phyloP scores from a whole-genome alignment of 1,284 basidiomycete genomes.

The Puccinia coronata region DNA sequence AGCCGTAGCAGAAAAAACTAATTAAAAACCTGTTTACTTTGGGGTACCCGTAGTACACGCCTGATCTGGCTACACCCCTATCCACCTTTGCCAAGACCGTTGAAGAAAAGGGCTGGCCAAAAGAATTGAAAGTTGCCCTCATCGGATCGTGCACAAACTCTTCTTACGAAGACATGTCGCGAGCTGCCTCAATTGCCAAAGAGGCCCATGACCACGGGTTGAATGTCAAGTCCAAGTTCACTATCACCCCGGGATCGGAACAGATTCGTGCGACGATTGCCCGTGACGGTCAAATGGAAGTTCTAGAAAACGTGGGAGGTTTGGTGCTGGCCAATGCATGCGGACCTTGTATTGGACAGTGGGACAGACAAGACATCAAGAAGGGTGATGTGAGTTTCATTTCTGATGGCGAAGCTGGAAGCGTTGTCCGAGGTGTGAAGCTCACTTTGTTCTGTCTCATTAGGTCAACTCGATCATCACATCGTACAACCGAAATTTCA shows the following conservation, averaged over 20 bases:
- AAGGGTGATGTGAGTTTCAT: constrained; percentile 96
- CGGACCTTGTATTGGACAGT: constrained; percentile 98
- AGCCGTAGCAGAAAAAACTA: neutral
- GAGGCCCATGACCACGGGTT: constrained; percentile 86
- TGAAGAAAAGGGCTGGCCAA: constrained; percentile 94
- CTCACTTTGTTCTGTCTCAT: neutral
- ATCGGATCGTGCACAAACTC: constrained; percentile 99
- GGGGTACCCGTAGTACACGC: constrained; percentile 74
- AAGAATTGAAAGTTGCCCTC: constrained; percentile 92
- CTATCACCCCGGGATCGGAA: constrained; percentile 96
- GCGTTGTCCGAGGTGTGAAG: neutral
- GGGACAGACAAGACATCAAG: constrained; percentile 94
- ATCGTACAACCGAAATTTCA: constrained; percentile 99
- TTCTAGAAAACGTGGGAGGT: constrained; percentile 84
- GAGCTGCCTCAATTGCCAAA: constrained; percentile 87
- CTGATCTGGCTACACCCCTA: constrained; percentile 64
- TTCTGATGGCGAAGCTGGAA: constrained; percentile 54
- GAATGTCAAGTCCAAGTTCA: constrained; percentile 88
- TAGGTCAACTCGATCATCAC: constrained; percentile 70
- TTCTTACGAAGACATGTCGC: constrained; percentile 99
- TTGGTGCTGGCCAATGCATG: constrained; percentile 97
- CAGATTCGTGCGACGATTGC: constrained; percentile 97
- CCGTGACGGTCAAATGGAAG: constrained; percentile 88
- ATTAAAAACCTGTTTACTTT: constrained; percentile 58
- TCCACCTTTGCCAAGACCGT: constrained; percentile 91